Conservation (phyloP, 176 grass and related monocot species). For the Puccinellia tenuiflora region DNA sequence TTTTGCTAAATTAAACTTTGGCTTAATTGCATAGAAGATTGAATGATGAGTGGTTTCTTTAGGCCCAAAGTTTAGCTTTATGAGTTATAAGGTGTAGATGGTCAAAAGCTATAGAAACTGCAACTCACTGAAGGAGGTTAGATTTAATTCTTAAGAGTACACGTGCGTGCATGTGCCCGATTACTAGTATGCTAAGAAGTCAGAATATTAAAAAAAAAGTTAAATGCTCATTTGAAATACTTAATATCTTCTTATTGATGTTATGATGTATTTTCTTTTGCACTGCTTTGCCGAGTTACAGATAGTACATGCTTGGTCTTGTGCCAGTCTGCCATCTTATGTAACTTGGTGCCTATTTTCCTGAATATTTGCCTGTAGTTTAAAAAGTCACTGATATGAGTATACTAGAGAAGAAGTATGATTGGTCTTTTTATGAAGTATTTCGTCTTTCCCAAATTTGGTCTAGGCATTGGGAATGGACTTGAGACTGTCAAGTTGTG, state of each 20-base stretch:
- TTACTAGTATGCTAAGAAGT: no score
- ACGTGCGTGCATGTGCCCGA: no score
- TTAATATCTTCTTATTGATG: neutral
- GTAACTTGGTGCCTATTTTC: neutral
- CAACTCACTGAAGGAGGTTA: no score
- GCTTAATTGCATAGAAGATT: no score
- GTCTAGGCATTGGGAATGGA: neutral
- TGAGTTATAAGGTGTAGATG: no score
- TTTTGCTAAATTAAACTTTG: no score
- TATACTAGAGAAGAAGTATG: neutral
- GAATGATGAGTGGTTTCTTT: no score
- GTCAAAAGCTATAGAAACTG: no score
- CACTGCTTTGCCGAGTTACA: slow-evolving; percentile 1
- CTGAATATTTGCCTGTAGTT: neutral
- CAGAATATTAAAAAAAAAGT: no score
- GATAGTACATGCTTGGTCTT: neutral
- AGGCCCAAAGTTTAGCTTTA: no score
- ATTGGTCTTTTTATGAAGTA: neutral
- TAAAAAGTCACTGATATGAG: neutral
- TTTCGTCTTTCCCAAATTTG: neutral
- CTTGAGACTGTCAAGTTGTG: neutral
- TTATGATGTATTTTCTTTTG: slow-evolving; percentile 12
- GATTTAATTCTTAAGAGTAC: no score
- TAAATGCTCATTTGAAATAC: no score
- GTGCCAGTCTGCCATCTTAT: neutral